Base-by-base conservation (phyloP, 305 asterid genomes). In the Solanum chacoense region DNA sequence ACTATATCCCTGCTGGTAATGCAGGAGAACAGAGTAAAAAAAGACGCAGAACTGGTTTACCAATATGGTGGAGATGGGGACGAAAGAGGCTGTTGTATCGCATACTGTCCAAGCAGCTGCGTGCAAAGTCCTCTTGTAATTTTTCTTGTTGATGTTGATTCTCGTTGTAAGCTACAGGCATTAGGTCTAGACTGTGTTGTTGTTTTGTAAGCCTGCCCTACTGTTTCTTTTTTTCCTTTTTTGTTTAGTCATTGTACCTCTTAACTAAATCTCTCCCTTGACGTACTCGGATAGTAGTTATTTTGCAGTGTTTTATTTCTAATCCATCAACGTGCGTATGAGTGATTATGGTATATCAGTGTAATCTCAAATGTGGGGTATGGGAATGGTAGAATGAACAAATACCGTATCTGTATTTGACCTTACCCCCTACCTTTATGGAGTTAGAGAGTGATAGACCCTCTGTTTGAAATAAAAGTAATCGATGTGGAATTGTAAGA, bases 11-110 rank as follows among this genome's bases (percentile, higher is more conserved):
- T 87, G 74, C 5, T 77, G 37, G 13, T 28, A 89, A 26, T 90
- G 95, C 96, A 94, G 97, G 90, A 87, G 90, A 94, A 88, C 90
- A 16, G 89, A 92, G 89, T 90, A 95, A 89, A 78, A 94, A 88
- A 89, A 94, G 92, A 91, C 90, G 94, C 87, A 63, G 81, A 69
- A 90, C 90, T 40, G 90, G 87, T 88, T 90, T 87, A 84, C 99
- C 99, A 18, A 74, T 83, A 26, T 96, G 98, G 98, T 97, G 99
- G 98, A 94, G 92, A 90, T 94, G 85, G 95, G 98, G 98, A 38
- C 93, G 93, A 26, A 97, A 91, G 90, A 92, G 96, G 88, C 92
- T 92, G 93, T 69, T 94, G 85, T 96, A 93, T 91, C 91, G 63
- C 65, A 88, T 94, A 63, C 88, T 92, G 93, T 77, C 91, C 94